A percentile compares a stretch with the other conserved stretches of the same genome.
These are phyloP conservation scores for Pestalotiopsis fici DNA, from an alignment of 2,329 filamentous ascomycete species.

Conservation along the genomic window DNA sequence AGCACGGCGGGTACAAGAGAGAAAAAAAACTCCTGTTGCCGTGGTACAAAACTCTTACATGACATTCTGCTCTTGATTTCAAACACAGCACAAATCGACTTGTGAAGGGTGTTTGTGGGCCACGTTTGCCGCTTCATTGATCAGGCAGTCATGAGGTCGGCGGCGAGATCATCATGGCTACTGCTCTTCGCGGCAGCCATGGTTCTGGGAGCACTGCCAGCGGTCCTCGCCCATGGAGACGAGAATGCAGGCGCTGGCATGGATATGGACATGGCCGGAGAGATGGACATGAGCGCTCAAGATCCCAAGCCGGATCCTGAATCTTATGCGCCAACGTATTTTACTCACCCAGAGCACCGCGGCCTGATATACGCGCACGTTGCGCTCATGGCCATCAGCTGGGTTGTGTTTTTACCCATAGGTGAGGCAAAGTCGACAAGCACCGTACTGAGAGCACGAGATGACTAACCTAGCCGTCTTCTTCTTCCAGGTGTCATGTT, in stretches of 20 bases:
- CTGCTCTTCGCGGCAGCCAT: conserved; percentile 26
- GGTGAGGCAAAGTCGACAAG: conserved; percentile 47
- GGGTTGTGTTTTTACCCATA: conserved; percentile 69
- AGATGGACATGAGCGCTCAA: conserved; percentile 31
- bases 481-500: conserved; percentile 74
- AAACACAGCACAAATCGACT: background rate
- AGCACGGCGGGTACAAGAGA: background rate
- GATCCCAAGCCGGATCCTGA: conserved; percentile 25
- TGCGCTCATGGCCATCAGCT: conserved; percentile 65
- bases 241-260: conserved; percentile 19
- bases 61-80: background rate
- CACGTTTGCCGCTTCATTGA: background rate
- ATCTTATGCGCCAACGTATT: conserved; percentile 38
- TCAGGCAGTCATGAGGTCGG: conserved; percentile 19
- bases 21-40: background rate
- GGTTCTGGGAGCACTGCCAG: conserved; percentile 29
- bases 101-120: background rate
- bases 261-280: conserved; percentile 26
- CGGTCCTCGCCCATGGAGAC: conserved; percentile 32
- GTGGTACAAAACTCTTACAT: background rate
- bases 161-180: conserved; percentile 20
- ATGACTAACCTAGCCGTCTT: conserved; percentile 13
- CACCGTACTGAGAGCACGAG: background rate
- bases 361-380: conserved; percentile 58
- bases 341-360: conserved; percentile 36